These are phyloP conservation scores for Ogataea trehaloabstinens DNA, from an alignment of 805 yeast species.

Conservation along the genomic window DNA sequence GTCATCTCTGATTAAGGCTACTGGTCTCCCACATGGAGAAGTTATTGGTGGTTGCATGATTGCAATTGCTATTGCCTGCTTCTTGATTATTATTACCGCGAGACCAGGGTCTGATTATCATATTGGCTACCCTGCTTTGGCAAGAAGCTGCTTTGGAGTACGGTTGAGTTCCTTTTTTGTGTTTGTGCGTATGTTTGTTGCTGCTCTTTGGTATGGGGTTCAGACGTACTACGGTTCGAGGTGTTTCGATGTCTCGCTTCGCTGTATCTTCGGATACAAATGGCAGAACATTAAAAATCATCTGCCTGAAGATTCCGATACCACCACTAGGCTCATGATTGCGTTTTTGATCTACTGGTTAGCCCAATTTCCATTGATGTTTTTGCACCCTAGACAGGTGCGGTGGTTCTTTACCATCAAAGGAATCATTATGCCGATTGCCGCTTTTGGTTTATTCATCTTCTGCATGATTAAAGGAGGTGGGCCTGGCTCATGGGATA, in stretches of 20 bases:
- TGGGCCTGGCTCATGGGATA: conserved; percentile 17
- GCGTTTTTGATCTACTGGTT: conserved; percentile 22
- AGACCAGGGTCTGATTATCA: conserved; percentile 27
- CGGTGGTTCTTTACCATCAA: conserved; percentile 20
- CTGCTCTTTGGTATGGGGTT: conserved; percentile 40
- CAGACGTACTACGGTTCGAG: conserved; percentile 37
- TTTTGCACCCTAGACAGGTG: conserved; percentile 18
- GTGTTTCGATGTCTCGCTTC: conserved; percentile 31
- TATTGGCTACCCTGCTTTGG: conserved; percentile 37
- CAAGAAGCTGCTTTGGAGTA: conserved; percentile 38
- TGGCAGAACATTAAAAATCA: conserved; percentile 20
- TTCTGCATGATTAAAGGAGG: conserved; percentile 20
- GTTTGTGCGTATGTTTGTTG: conserved; percentile 35
- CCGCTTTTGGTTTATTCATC: conserved; percentile 20
- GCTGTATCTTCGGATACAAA: conserved; percentile 20
- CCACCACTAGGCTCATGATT: conserved; percentile 16
- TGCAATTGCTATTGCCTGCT: conserved; percentile 12
- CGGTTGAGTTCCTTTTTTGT: conserved; percentile 34
- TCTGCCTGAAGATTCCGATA: conserved; percentile 18
- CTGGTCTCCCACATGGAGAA: conserved; percentile 21
- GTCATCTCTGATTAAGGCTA: conserved; percentile 23
- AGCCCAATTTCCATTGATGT: conserved; percentile 20
- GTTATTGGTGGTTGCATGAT: conserved; percentile 17
- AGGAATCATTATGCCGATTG: conserved; percentile 19
- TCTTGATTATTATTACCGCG: conserved; percentile 18